These are phyloP conservation scores for Septoria linicola DNA, from an alignment of 2,329 filamentous ascomycete genomes.

Conservation along the genomic window DNA sequence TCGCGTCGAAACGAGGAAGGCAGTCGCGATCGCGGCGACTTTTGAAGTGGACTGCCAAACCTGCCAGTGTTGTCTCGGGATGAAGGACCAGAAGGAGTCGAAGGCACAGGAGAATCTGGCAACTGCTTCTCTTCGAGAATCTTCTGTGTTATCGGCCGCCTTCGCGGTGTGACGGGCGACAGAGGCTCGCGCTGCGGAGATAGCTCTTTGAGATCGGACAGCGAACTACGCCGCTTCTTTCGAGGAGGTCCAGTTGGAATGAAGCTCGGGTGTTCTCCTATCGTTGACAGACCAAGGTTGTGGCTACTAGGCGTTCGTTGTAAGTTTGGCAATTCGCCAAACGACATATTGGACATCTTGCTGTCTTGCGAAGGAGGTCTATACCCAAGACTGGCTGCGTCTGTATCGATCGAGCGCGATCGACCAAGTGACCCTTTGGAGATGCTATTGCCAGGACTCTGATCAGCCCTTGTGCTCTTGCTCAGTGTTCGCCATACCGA, in stretches of 20 bases:
- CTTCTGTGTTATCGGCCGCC: constrained; percentile 26
- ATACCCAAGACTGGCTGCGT: constrained; percentile 47
- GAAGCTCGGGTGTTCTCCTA: constrained; percentile 49
- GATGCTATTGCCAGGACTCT: constrained; percentile 61
- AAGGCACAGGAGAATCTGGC: constrained; percentile 40
- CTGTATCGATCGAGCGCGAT: constrained; percentile 76
- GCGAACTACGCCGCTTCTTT: constrained; percentile 85
- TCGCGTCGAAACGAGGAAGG: constrained; percentile 45
- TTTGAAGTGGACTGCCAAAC: constrained; percentile 43
- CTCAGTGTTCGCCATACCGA: constrained; percentile 87
- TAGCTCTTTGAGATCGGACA: constrained; percentile 77
- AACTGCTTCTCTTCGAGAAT: constrained; percentile 32
- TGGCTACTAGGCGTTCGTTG: constrained; percentile 26
- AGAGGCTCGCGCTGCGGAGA: constrained; percentile 27
- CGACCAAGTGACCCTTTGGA: constrained; percentile 67
- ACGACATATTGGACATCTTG: constrained; percentile 34
- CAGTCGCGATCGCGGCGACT: constrained; percentile 36
- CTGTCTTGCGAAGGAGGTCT: constrained; percentile 59
- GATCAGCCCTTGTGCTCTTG: constrained; percentile 66
- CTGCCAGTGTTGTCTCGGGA: constrained; percentile 40
- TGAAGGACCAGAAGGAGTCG: constrained; percentile 34
- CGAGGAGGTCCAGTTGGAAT: constrained; percentile 50
- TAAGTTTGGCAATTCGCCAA: constrained; percentile 41
- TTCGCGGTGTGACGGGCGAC: constrained; percentile 28
- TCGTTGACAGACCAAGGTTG: constrained; percentile 48